Evolutionary conservation across 1,284 basidiomycete species (phyloP), one percentile per base, ranked within the genome.

Genomic region (Ceratorhiza oryzae-sativae): DNA sequence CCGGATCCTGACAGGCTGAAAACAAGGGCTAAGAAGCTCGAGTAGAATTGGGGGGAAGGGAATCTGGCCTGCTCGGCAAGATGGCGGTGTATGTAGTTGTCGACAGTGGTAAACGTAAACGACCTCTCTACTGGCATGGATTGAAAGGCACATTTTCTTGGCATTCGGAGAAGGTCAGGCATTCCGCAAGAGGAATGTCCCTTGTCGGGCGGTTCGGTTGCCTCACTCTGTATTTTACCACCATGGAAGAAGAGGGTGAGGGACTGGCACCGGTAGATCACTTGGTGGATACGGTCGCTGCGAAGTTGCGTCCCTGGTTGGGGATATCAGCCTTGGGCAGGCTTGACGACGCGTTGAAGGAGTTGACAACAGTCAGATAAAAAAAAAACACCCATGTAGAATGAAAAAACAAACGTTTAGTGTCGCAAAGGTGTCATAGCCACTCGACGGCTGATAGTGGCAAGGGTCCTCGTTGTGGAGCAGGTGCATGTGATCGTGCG

Each of bases 401-500:
- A 49, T 49, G 48, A 49, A 49, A 49, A 25, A n/a, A n/a, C n/a
- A n/a, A n/a, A n/a, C n/a, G n/a, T n/a, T n/a, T n/a, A n/a, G n/a
- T n/a, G n/a, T n/a, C n/a, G n/a, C n/a, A n/a, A n/a, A n/a, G 45
- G 15, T 46, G 45, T 46, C 23, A 39, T 60, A 60, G 58, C 58
- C 58, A 60, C 58, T 23, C 58, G 58, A 25, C 9, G 25, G 18
- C 39, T 60, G 58, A 60, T 15, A 41, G 12, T 42, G 20, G 12
- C 39, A 45, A 42, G n/a, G 45, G 46, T 65, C 42, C 42, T 45
- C 15, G 42, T n/a, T n/a, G 62, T 53, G 62, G 62, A 53, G 62
- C 62, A 20, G 48, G 27, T 49, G 27, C 62, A 63, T 45, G 23
- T 63, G 61, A 63, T 30, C 61, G 59, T 61, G 60, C 3, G 60